phyloP scores from a whole-genome alignment of 192 early-diverging fungal species.

The Coemansia sp. region DNA sequence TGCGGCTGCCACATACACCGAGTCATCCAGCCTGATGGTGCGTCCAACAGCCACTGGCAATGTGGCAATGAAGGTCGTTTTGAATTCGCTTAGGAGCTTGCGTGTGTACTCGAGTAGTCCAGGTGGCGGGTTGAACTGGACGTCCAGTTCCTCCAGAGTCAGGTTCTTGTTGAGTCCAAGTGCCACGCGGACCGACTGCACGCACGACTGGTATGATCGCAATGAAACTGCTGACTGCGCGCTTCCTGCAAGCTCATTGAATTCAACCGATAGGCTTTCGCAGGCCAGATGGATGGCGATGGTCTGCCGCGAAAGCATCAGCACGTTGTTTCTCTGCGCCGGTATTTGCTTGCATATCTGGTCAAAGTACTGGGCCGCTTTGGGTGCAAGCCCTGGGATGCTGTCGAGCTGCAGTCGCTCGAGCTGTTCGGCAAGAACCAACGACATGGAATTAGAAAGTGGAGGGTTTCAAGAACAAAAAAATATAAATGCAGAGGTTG shows the following conservation, averaged over 20 bases:
- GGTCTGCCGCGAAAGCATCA: constrained; percentile 28
- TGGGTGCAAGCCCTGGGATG: constrained; percentile 35
- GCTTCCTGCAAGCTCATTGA: constrained; percentile 48
- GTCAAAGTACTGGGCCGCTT: constrained; percentile 49
- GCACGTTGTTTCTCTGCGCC: constrained; percentile 17
- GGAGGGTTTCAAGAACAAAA: background rate
- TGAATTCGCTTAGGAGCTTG: constrained; percentile 37
- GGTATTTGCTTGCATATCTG: constrained; percentile 32
- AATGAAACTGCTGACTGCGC: constrained; percentile 32
- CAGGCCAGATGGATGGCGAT: constrained; percentile 51
- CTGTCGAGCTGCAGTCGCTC: constrained; percentile 35
- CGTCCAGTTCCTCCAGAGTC: constrained; percentile 48
- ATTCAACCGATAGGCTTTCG: constrained; percentile 37
- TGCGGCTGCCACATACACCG: constrained; percentile 42
- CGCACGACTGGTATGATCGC: constrained; percentile 27
- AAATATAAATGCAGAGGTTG: background rate
- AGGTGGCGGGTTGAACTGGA: constrained; percentile 39
- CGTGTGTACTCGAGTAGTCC: constrained; percentile 33
- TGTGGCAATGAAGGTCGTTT: constrained; percentile 19
- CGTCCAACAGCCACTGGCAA: constrained; percentile 30
- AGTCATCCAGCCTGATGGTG: constrained; percentile 40
- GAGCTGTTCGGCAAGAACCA: constrained; percentile 27
- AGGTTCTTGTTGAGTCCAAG: constrained; percentile 44
- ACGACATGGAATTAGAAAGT: constrained; percentile 19
- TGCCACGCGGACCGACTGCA: constrained; percentile 31